Evolutionary conservation across 768 basidiomycete genomes (phyloP).

Genomic region (Leucocoprinus leucothites): DNA sequence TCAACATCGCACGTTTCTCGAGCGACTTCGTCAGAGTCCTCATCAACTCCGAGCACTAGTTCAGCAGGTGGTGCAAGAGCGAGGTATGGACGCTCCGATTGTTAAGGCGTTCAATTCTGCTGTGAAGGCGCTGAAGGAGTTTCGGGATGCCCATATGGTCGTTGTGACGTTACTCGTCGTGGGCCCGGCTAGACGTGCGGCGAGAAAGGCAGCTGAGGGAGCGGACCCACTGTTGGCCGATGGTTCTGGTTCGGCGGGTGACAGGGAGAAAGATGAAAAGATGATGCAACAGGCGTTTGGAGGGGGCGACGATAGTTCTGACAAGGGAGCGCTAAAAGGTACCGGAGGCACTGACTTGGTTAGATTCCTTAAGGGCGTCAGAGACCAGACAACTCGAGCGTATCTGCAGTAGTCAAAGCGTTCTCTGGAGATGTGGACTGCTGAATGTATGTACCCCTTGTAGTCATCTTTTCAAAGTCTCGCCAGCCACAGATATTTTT

Average conservation of each 20-base stretch:
- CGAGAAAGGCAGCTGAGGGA: too few species aligned
- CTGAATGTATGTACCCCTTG: too few species aligned
- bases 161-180: constrained; percentile 77
- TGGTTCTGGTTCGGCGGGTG: neutral
- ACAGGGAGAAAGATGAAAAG: constrained; percentile 12
- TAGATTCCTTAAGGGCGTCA: constrained; percentile 74
- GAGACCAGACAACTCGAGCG: constrained; percentile 60
- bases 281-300: constrained; percentile 1
- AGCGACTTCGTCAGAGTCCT: constrained; percentile 56
- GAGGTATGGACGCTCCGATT: constrained; percentile 27
- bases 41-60: constrained; percentile 43
- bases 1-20: constrained; percentile 71
- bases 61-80: constrained; percentile 10
- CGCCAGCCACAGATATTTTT: too few species aligned
- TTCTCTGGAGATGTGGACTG: too few species aligned
- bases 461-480: too few species aligned
- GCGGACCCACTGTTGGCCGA: neutral
- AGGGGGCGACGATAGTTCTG: constrained; percentile 11
- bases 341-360: constrained; percentile 81
- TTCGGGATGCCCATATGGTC: constrained; percentile 76
- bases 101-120: constrained; percentile 62
- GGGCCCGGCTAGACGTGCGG: constrained; percentile 51
- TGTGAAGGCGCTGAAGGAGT: constrained; percentile 61
- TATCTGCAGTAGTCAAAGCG: constrained; percentile 17
- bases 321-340: constrained; percentile 43